Evolutionary conservation across 441 rosid genomes (phyloP).

Genomic region (Aquilaria agallochum): DNA sequence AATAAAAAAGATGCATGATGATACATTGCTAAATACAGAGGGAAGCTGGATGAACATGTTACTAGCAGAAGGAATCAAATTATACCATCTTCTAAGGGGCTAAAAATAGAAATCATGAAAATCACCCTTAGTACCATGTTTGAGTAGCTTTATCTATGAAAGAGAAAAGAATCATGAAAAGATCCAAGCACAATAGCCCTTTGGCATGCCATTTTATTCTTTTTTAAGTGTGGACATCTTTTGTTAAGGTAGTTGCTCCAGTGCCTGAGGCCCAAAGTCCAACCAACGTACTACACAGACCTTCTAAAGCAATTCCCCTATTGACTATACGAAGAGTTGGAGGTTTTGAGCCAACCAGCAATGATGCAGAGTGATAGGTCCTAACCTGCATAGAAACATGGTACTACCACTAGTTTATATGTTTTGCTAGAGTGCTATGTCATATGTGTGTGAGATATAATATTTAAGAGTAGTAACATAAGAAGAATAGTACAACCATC

Average conservation of each 20-base stretch:
- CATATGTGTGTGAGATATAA: too few species aligned
- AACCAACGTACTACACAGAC: constrained; percentile 82
- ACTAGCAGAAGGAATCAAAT: too few species aligned
- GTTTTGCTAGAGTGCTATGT: too few species aligned
- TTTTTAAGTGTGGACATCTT: constrained; percentile 73
- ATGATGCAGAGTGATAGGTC: constrained; percentile 70
- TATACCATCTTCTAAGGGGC: too few species aligned
- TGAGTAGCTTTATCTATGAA: constrained; percentile 47
- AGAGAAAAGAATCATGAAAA: constrained; percentile 66
- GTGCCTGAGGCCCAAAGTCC: constrained; percentile 96
- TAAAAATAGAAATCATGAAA: too few species aligned
- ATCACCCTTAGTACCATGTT: not conserved
- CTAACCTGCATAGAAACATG: constrained; percentile 50
- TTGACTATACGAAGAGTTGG: constrained; percentile 84
- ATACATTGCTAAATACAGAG: too few species aligned
- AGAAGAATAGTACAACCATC: not conserved
- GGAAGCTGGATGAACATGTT: too few species aligned
- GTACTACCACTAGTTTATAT: not conserved
- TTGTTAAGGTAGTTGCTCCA: constrained; percentile 85
- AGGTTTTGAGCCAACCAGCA: constrained; percentile 58
- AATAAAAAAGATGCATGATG: too few species aligned
- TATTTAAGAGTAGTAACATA: not conserved
- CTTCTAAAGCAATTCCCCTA: constrained; percentile 94
- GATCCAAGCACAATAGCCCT: constrained; percentile 58
- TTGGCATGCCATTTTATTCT: constrained; percentile 68